Conservation (phyloP, 1,284 basidiomycete species). For the Melampsora larici-populina region DNA sequence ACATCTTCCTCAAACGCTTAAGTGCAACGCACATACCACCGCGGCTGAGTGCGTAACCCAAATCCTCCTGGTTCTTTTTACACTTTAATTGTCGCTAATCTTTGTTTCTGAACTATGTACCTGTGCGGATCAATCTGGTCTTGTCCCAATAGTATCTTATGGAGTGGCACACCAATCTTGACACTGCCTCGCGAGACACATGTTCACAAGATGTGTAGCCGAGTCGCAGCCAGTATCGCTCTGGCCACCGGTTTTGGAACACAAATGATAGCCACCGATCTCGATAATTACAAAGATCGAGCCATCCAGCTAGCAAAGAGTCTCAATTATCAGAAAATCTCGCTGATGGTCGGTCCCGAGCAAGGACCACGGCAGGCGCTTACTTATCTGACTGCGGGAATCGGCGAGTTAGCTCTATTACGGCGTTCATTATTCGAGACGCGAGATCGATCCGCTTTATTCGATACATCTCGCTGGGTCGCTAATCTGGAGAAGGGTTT, state of each 20-base stretch:
- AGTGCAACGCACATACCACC: constrained; percentile 66
- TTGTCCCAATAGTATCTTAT: constrained; percentile 57
- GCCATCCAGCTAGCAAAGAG: constrained; percentile 59
- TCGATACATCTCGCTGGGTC: constrained; percentile 63
- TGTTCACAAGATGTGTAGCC: constrained; percentile 63
- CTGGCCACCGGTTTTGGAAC: constrained; percentile 62
- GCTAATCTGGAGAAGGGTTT: no score
- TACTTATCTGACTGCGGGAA: constrained; percentile 25
- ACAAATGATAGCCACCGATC: constrained; percentile 60
- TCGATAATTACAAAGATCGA: constrained; percentile 61
- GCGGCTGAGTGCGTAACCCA: constrained; percentile 60
- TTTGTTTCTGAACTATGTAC: neutral
- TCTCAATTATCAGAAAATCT: constrained; percentile 53
- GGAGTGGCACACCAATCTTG: constrained; percentile 64
- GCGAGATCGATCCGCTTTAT: constrained; percentile 60
- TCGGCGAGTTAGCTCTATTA: constrained; percentile 57
- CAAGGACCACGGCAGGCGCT: constrained; percentile 43
- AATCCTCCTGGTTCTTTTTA: neutral
- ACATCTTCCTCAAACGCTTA: neutral
- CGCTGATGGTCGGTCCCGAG: constrained; percentile 46
- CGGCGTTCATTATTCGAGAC: constrained; percentile 60
- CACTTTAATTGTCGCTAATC: neutral
- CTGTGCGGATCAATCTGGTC: neutral
- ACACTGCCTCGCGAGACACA: constrained; percentile 60
- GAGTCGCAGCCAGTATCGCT: constrained; percentile 63